Percentiles rank a stretch among this genome's conserved stretches.
Conservation (phyloP, 441 rosid species). For the Iberis amara region DNA sequence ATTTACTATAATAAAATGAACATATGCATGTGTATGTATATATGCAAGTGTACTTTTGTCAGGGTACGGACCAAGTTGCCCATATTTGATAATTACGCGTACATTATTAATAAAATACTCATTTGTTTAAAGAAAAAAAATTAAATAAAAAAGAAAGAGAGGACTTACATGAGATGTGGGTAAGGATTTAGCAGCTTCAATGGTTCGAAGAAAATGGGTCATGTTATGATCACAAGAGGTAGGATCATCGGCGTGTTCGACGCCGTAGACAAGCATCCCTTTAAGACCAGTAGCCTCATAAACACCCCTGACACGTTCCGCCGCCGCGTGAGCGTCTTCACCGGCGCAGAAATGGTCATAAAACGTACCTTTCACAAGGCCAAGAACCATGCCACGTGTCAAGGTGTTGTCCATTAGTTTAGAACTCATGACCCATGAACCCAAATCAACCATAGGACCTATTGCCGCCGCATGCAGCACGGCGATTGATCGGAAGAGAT, state of each 20-base stretch:
- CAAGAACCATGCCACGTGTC: conserved; percentile 39
- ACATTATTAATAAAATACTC: not conserved
- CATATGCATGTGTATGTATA: not conserved
- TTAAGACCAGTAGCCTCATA: conserved; percentile 49
- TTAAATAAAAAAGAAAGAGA: conserved; percentile 4
- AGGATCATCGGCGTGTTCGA: conserved; percentile 54
- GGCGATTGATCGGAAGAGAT: conserved; percentile 49
- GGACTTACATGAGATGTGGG: conserved; percentile 58
- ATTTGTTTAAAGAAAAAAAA: not conserved
- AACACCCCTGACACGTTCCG: conserved; percentile 33
- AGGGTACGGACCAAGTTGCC: conserved; percentile 28
- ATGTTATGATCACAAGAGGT: conserved; percentile 58
- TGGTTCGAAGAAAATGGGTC: conserved; percentile 43
- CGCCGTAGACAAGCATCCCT: conserved; percentile 71
- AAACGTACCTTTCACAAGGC: conserved; percentile 42
- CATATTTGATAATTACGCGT: not conserved
- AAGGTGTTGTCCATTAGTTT: conserved; percentile 41
- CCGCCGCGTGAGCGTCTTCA: conserved; percentile 47
- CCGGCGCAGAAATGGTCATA: conserved; percentile 85
- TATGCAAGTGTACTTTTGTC: conserved; percentile 21
- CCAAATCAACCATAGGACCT: conserved; percentile 60
- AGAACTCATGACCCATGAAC: conserved; percentile 69
- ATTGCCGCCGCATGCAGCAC: conserved; percentile 51
- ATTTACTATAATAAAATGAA: not conserved
- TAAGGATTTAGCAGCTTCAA: conserved; percentile 48